Conservation (phyloP, 148 eudicot species). For the Pharnaceum exiguum region DNA sequence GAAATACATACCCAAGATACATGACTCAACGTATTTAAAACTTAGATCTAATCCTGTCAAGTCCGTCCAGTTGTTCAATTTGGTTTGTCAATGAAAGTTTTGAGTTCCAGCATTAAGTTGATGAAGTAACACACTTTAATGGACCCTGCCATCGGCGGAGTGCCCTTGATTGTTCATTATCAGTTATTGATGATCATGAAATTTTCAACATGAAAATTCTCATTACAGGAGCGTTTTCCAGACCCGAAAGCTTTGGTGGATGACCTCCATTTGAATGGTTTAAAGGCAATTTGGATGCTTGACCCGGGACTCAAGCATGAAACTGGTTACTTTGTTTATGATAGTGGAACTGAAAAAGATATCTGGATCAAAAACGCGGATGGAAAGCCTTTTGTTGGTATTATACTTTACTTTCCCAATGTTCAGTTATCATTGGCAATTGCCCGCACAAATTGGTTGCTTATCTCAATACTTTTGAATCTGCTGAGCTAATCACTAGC, state of each 20-base stretch:
- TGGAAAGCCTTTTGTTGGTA: constrained; percentile 85
- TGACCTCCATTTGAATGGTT: constrained; percentile 73
- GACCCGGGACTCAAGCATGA: constrained; percentile 96
- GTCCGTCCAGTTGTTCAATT: too few relatives aligned
- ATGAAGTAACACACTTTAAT: not conserved
- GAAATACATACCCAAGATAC: too few relatives aligned
- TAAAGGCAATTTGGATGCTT: constrained; percentile 99
- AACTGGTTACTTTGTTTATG: constrained; percentile 83
- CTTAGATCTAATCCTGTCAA: too few relatives aligned
- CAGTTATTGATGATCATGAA: constrained; percentile 4
- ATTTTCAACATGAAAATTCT: constrained; percentile 1
- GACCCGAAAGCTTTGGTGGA: constrained; percentile 72
- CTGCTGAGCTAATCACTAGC: too few relatives aligned
- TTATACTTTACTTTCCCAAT: not conserved
- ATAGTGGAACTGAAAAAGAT: constrained; percentile 70
- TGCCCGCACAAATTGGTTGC: not conserved
- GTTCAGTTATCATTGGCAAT: not conserved
- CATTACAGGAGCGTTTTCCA: constrained; percentile 70
- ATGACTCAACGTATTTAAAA: too few relatives aligned
- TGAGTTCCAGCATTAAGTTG: too few relatives aligned
- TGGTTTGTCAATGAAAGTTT: too few relatives aligned
- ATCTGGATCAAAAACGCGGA: constrained; percentile 82
- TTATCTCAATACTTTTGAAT: too few relatives aligned
- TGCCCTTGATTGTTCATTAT: not conserved
- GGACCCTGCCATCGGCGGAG: not conserved